A percentile compares a stretch with the other conserved stretches of the same genome.
phyloP scores from a whole-genome alignment of 2,329 filamentous ascomycete species.

The Paecilomyces niveus region DNA sequence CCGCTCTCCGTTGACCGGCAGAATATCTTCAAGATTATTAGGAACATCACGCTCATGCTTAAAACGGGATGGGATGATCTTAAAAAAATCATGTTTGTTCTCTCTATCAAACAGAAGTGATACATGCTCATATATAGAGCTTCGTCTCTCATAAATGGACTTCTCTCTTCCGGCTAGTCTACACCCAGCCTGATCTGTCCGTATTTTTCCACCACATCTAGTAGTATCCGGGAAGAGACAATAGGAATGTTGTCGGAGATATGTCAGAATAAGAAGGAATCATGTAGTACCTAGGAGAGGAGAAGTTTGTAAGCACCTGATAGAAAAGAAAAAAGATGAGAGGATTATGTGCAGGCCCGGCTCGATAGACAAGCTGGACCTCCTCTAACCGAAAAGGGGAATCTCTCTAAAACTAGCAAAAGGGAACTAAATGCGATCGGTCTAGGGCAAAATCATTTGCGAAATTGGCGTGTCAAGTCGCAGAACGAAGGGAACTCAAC shows the following conservation, averaged over 20 bases:
- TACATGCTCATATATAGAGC: not conserved
- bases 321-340: not conserved
- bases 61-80: too few species aligned
- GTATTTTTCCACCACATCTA: not conserved
- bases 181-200: not conserved
- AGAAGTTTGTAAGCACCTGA: not conserved
- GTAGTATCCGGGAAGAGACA: not conserved
- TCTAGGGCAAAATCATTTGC: not conserved
- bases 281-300: not conserved
- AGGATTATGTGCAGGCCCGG: not conserved
- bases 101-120: not conserved
- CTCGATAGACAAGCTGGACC: not conserved
- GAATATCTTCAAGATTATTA: too few species aligned
- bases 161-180: not conserved
- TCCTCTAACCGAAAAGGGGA: not conserved
- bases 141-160: not conserved
- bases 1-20: too few species aligned
- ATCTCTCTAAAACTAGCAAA: not conserved
- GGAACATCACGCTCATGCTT: too few species aligned
- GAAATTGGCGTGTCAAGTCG: not conserved
- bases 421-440: not conserved
- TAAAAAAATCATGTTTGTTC: not conserved
- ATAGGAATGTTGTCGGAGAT: not conserved
- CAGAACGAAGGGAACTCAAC: not conserved
- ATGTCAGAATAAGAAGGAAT: not conserved